Evolutionary conservation across 75 land plant genomes (phyloP).

Genomic region (Adiantum capillusveneris): DNA sequence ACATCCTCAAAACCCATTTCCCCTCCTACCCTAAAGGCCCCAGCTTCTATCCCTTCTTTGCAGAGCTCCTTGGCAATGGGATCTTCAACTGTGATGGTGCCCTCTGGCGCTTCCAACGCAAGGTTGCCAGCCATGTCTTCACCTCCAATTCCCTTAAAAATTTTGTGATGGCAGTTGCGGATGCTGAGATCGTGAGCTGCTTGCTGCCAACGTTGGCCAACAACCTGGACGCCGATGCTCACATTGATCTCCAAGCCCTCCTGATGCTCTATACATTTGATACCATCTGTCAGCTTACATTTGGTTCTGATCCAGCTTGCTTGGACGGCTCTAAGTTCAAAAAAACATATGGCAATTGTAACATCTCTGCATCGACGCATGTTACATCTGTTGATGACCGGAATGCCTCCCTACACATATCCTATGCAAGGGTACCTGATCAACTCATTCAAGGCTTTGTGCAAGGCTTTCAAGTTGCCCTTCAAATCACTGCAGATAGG

Average conservation of each 20-base stretch:
- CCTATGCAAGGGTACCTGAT: constrained; percentile 12
- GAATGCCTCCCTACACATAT: too few species aligned
- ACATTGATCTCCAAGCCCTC: constrained; percentile 23
- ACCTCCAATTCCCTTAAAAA: constrained; percentile 21
- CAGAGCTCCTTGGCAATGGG: constrained; percentile 52
- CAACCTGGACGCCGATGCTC: constrained; percentile 39
- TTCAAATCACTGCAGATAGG: constrained; percentile 20
- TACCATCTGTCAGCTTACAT: constrained; percentile 38
- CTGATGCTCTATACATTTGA: constrained; percentile 58
- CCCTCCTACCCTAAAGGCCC: constrained; percentile 47
- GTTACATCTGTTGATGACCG: constrained; percentile 10
- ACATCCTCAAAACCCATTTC: constrained; percentile 52
- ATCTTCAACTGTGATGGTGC: constrained; percentile 64
- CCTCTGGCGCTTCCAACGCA: constrained; percentile 47
- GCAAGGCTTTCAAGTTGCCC: constrained; percentile 42
- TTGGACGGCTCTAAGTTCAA: too few species aligned
- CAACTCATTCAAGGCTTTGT: too few species aligned
- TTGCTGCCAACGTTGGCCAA: constrained; percentile 34
- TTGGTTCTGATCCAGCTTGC: constrained; percentile 47
- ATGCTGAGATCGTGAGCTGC: constrained; percentile 21
- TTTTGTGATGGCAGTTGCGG: constrained; percentile 13
- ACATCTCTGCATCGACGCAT: too few species aligned
- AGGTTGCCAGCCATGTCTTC: constrained; percentile 46
- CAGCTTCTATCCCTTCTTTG: constrained; percentile 31
- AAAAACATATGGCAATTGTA: too few species aligned